Conservation (phyloP, 495 filamentous ascomycete species). For the Platismatia glauca region DNA sequence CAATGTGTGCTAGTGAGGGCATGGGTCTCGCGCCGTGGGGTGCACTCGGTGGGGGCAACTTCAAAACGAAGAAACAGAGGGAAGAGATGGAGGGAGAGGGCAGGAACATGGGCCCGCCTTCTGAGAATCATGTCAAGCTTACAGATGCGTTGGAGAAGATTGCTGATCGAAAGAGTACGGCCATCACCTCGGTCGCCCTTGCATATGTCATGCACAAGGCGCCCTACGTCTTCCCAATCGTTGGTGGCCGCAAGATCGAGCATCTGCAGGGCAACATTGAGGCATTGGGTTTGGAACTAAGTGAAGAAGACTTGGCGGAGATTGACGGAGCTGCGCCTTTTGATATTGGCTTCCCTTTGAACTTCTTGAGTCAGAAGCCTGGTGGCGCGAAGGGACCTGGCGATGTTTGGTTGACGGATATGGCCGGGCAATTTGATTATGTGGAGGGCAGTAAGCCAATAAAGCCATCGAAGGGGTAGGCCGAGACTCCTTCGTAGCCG, state of each 20-base stretch:
- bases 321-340: constrained; percentile 56
- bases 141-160: constrained; percentile 49
- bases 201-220: constrained; percentile 69
- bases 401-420: constrained; percentile 34
- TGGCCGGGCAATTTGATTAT: constrained; percentile 41
- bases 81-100: constrained; percentile 20
- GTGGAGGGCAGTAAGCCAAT: constrained; percentile 29
- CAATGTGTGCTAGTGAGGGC: constrained; percentile 56
- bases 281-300: constrained; percentile 48
- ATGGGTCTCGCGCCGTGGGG: constrained; percentile 63
- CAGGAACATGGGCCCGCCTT: constrained; percentile 27
- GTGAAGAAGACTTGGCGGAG: constrained; percentile 51
- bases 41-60: constrained; percentile 52
- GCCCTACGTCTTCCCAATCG: constrained; percentile 68
- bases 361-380: constrained; percentile 35
- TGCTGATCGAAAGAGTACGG: constrained; percentile 42
- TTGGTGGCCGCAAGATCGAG: constrained; percentile 56
- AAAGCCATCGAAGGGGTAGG: not conserved
- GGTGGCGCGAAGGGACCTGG: constrained; percentile 35
- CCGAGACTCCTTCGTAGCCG: not conserved
- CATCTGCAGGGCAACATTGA: constrained; percentile 62
- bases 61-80: constrained; percentile 41
- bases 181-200: constrained; percentile 42
- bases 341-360: constrained; percentile 53
- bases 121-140: constrained; percentile 43